Conservation (phyloP, 2,329 filamentous ascomycete genomes). For the Diplodia seriata region DNA sequence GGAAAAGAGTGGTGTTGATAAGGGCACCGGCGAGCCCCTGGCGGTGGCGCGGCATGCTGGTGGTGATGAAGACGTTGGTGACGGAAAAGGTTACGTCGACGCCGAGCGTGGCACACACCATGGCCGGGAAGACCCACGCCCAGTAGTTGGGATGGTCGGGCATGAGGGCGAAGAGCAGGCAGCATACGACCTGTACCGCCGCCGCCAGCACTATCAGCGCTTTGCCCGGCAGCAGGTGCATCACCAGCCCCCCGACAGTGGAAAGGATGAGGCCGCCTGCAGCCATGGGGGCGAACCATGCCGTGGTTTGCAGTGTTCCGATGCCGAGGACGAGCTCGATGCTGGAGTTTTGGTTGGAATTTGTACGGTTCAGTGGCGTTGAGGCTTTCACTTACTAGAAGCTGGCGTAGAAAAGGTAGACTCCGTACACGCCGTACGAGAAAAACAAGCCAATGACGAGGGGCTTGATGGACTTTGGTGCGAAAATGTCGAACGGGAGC, state of each 20-base stretch:
- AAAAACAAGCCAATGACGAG: slow-evolving; percentile 53
- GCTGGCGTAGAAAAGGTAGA: slow-evolving; percentile 49
- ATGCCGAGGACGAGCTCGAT: slow-evolving; percentile 58
- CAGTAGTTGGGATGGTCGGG: slow-evolving; percentile 63
- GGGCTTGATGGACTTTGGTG: slow-evolving; percentile 68
- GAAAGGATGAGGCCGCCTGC: slow-evolving; percentile 72
- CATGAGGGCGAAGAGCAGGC: slow-evolving; percentile 67
- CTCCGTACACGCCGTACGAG: slow-evolving; percentile 48
- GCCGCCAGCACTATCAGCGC: slow-evolving; percentile 68
- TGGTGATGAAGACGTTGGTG: slow-evolving; percentile 76
- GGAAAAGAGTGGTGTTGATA: slow-evolving; percentile 47
- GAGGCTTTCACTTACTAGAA: slow-evolving; percentile 39
- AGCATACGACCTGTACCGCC: slow-evolving; percentile 63
- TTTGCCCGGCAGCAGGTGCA: slow-evolving; percentile 67
- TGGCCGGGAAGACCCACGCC: slow-evolving; percentile 75
- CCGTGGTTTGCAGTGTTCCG: slow-evolving; percentile 64
- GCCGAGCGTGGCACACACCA: slow-evolving; percentile 74
- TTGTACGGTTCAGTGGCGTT: slow-evolving; percentile 32
- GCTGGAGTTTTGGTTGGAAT: slow-evolving; percentile 45
- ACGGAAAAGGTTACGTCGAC: slow-evolving; percentile 79
- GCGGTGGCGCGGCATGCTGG: slow-evolving; percentile 67
- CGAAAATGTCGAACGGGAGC: slow-evolving; percentile 73
- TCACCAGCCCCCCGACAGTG: slow-evolving; percentile 67
- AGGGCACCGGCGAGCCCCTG: slow-evolving; percentile 48
- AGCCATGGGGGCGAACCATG: slow-evolving; percentile 73